These are phyloP conservation scores for Hepatocystis sp. DNA, from an alignment of 169 alveolate species.

Conservation along the genomic window DNA sequence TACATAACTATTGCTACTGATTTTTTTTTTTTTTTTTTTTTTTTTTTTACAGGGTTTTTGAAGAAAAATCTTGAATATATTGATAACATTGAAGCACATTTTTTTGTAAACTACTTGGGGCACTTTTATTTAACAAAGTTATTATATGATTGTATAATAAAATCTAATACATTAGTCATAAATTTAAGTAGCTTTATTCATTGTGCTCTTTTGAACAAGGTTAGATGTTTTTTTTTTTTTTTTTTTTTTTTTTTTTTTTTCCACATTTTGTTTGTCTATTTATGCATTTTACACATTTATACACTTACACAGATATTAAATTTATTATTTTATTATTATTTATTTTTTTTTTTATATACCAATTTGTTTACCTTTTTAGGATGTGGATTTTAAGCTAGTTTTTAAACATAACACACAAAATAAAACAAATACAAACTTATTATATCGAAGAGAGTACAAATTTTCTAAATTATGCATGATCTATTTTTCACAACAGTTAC, in stretches of 20 bases:
- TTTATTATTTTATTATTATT: no score
- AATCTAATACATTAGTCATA: slow-evolving; percentile 36
- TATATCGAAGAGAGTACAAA: slow-evolving; percentile 48
- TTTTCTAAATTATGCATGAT: slow-evolving; percentile 72
- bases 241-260: slow-evolving; percentile 7
- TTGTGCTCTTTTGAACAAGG: slow-evolving; percentile 21
- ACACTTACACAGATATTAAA: no score
- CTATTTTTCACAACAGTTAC: slow-evolving; percentile 52
- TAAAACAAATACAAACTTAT: slow-evolving; percentile 14
- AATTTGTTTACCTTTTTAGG: slow-evolving; percentile 10
- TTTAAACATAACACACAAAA: slow-evolving; percentile 4
- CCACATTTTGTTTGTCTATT: no score
- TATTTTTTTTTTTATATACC: no score
- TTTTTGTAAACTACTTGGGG: slow-evolving; percentile 64
- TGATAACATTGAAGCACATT: slow-evolving; percentile 27
- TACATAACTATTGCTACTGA: no score
- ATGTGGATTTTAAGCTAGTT: slow-evolving; percentile 24
- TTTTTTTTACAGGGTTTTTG: slow-evolving; percentile 41
- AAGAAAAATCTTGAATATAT: slow-evolving; percentile 28
- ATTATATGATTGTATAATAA: slow-evolving; percentile 22
- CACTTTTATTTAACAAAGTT: slow-evolving; percentile 53
- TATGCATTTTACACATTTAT: no score
- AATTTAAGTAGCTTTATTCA: slow-evolving; percentile 66
- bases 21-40: no score
- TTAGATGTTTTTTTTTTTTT: slow-evolving; percentile 6